Evolutionary conservation across 257 asterid genomes (phyloP), one percentile per base, ranked within the genome.

Genomic region (Leonotis leonurus): DNA sequence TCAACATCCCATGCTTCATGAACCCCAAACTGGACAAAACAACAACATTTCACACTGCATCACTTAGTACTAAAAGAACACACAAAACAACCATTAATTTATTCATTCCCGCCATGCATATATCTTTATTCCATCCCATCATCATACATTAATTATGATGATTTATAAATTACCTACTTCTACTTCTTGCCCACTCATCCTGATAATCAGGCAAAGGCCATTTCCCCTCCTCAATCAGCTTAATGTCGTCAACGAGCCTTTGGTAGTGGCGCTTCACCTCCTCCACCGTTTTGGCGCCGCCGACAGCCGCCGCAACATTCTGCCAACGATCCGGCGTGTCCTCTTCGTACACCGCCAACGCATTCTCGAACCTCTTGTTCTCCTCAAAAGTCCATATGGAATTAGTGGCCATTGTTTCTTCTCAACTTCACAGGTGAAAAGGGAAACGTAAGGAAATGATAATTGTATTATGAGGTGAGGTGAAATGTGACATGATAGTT

Each of bases 311-410:
- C 32, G 89, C 87, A 70, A 87, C 3, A 7, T 79, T 83, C 37
- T 68, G 74, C 90, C 93, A 87, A 27, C 84, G 7, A 33, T 83
- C 90, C 0, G 88, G 89, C 0, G 77, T 59, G 4, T 70, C 76
- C 69, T 56, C 65, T 73, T 79, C 83, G 68, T 67, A 81, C 9
- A 55, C 46, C 0, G 94, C 90, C 73, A 87, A 50, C 7, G 90
- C 90, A 52, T 82, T 70, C 77, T 87, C 95, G 49, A 87, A 87
- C 49, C 48, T 49, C 89, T 85, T 85, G 81, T 87, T 87, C 61
- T 87, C 77, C 75, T 48, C 65, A 0, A 68, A 51, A 0, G 82
- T 85, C 95, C 95, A 87, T 0, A 65, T 52, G 6, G 88, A 72
- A 30, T 48, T 78, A 2, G 33, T 3, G 33, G 33, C 33, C 6